Evolutionary conservation across 2,329 filamentous ascomycete genomes (phyloP).

Genomic region (Fusarium sacchari): DNA sequence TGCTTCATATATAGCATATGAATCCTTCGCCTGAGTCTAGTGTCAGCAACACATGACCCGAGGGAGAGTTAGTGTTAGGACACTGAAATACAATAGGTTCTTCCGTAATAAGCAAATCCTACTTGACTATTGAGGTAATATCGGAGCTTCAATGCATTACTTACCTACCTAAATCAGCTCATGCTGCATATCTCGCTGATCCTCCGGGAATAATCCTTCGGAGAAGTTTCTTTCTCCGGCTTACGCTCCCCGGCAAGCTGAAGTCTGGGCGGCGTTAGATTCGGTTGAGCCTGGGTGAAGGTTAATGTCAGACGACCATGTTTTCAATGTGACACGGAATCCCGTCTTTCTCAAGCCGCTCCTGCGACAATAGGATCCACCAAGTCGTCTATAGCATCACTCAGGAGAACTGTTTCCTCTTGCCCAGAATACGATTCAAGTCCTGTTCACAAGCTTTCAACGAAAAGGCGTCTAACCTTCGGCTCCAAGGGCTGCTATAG

Average conservation of each 20-base stretch:
- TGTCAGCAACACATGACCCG: neutral
- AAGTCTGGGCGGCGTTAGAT: neutral
- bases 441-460: fast-evolving
- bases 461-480: fast-evolving
- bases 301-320: neutral
- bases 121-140: neutral
- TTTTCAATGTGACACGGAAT: neutral
- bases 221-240: neutral
- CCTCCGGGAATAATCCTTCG: neutral
- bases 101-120: neutral
- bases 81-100: neutral
- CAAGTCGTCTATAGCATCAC: fast-evolving
- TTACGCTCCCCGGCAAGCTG: neutral
- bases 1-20: neutral
- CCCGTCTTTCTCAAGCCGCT: neutral
- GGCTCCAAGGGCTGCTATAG: neutral
- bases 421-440: fast-evolving
- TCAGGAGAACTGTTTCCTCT: fast-evolving
- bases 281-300: neutral
- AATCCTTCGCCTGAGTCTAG: neutral
- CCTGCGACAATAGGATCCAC: fast-evolving
- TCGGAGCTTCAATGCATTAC: neutral
- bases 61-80: neutral
- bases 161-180: neutral
- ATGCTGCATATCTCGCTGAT: neutral